Base-by-base conservation (phyloP, 2,329 filamentous ascomycete genomes). In the Pyricularia pennisetigena region DNA sequence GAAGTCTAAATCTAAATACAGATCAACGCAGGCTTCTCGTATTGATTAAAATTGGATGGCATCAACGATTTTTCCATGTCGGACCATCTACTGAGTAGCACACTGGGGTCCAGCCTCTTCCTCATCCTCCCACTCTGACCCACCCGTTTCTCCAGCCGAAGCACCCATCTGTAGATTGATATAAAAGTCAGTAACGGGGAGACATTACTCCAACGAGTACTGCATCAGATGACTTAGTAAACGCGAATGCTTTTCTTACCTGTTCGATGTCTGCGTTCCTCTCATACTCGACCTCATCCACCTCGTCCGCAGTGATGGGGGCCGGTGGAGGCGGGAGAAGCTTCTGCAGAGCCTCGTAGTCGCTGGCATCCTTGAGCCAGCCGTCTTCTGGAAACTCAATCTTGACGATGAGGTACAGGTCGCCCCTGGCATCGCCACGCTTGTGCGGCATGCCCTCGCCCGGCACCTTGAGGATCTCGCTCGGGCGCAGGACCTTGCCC, bases 371-470 rank as follows among this genome's bases (percentile, higher is more conserved):
- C 71, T 86, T 82, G n/a, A 94, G 82, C 93, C 93, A 98, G 29
- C 88, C 91, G 73, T 94, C 88, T 73, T 94, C 88, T 2, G 95
- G 95, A 81, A 98, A 98, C 68, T 92, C 86, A 71, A 99, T 86
- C 74, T 95, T 89, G 71, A 97, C 89, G 54, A 91, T 82, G 61
- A 99, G 83, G 79, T 94, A 99, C 23, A 99, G 82, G 75, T 98
- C 93, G 62, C 95, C 95, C 76, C 88, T 93, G 4, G 81, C 75
- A 57, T 99, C 95, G 71, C 90, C 92, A 69, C 89, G 88, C 84
- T 97, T 97, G 73, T 89, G 79, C 1, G 95, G 95, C 95, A 99
- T 99, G 70, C 95, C 95, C 81, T 99, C 95, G 29, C 93, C 93
- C 2, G 84, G 79, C 0, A 99, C 82, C 82, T 93, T 97, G 73